A percentile compares a stretch with the other conserved stretches of the same genome.
phyloP scores from a whole-genome alignment of 1,139 yeast genomes.

The Candida labiduridarum region DNA sequence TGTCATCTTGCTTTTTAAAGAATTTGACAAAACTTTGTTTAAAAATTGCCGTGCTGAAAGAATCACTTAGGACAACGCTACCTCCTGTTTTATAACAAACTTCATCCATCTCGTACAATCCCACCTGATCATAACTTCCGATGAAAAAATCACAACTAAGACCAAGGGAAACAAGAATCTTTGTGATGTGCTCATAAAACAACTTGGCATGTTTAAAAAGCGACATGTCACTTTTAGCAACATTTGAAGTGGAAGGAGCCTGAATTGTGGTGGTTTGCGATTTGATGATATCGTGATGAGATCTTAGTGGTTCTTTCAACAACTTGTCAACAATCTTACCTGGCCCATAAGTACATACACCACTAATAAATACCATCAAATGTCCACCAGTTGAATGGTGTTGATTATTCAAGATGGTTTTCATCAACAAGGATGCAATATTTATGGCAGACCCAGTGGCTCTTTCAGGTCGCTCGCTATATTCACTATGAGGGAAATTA shows the following conservation, averaged over 20 bases:
- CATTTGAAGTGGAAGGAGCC: constrained; percentile 21
- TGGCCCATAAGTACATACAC: constrained; percentile 61
- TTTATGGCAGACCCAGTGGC: constrained; percentile 70
- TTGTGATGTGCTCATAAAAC: constrained; percentile 50
- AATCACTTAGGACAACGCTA: constrained; percentile 60
- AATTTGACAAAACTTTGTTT: constrained; percentile 62
- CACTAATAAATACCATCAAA: constrained; percentile 59
- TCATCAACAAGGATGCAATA: constrained; percentile 57
- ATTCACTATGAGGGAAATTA: constrained; percentile 49
- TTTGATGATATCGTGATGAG: constrained; percentile 58
- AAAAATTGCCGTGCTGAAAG: constrained; percentile 65
- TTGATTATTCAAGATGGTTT: constrained; percentile 36
- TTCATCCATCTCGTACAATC: constrained; percentile 65
- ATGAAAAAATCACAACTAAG: constrained; percentile 58
- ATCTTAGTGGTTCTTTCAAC: constrained; percentile 57
- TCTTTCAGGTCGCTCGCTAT: constrained; percentile 54
- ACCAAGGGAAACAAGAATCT: constrained; percentile 43
- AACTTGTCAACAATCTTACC: constrained; percentile 52
- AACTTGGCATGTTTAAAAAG: constrained; percentile 36
- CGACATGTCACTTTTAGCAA: constrained; percentile 34
- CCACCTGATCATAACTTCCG: constrained; percentile 71
- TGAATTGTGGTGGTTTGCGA: constrained; percentile 39
- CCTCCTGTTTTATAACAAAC: constrained; percentile 64
- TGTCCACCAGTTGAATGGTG: constrained; percentile 59
- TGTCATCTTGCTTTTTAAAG: constrained; percentile 38